A percentile compares a stretch with the other conserved stretches of the same genome.
Evolutionary conservation across 768 basidiomycete genomes (phyloP).

Genomic region (Pholiota conissans): DNA sequence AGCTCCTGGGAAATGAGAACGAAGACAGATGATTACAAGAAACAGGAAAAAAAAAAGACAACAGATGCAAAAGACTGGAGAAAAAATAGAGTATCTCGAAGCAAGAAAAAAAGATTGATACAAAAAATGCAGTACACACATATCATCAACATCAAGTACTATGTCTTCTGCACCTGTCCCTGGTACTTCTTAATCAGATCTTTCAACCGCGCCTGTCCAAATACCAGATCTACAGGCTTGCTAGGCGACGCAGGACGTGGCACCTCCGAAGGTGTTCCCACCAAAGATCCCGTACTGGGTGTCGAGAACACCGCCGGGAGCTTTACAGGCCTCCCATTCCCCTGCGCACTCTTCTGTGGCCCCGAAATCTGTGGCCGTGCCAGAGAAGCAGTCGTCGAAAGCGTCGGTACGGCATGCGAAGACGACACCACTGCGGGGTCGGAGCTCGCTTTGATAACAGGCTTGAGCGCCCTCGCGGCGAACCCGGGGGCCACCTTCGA

Average conservation of each 20-base stretch:
- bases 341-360: constrained; percentile 1
- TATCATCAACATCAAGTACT: not conserved
- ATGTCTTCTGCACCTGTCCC: constrained; percentile 26
- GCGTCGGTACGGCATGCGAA: constrained; percentile 68
- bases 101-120: constrained; percentile 2
- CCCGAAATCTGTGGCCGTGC: constrained; percentile 43
- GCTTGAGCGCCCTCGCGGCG: constrained; percentile 29
- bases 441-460: constrained; percentile 59
- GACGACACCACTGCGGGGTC: constrained; percentile 71
- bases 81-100: not conserved
- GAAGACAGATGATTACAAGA: constrained; percentile 2
- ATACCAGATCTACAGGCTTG: constrained; percentile 53
- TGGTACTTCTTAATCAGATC: constrained; percentile 87
- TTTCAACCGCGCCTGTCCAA: constrained; percentile 74
- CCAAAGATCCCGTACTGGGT: constrained; percentile 8
- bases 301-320: constrained; percentile 24
- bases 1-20: not conserved
- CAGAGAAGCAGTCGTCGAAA: constrained; percentile 77
- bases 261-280: constrained; percentile 12
- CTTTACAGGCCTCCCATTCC: constrained; percentile 21
- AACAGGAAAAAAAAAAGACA: constrained; percentile 2
- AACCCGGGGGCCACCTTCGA: constrained; percentile 3
- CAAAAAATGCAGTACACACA: not conserved
- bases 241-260: constrained; percentile 22
- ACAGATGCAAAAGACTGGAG: constrained; percentile 2